Conservation (phyloP, 495 filamentous ascomycete genomes). For the Beverwykella pulmonaria region DNA sequence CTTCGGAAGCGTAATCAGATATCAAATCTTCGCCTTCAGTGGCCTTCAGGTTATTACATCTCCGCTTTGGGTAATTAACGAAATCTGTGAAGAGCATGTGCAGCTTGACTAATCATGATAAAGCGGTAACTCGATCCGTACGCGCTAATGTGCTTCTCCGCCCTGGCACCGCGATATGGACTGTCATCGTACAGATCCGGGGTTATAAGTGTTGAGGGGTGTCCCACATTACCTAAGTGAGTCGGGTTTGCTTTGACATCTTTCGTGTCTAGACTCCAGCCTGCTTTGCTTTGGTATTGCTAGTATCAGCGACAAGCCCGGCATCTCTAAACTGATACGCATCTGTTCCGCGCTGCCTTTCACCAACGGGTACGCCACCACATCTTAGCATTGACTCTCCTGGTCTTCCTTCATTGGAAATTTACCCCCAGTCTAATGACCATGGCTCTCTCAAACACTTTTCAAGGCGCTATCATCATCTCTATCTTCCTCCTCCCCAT, state of each 20-base stretch:
- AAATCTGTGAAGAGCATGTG: neutral
- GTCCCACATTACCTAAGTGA: too few relatives aligned
- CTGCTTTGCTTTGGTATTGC: too few relatives aligned
- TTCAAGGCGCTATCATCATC: constrained; percentile 21
- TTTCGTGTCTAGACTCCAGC: too few relatives aligned
- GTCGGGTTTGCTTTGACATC: too few relatives aligned
- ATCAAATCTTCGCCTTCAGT: constrained; percentile 2
- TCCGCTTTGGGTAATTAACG: neutral
- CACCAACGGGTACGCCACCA: too few relatives aligned
- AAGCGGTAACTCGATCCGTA: neutral
- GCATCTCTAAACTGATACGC: too few relatives aligned
- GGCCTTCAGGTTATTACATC: neutral
- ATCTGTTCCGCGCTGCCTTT: neutral
- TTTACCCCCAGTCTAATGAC: neutral
- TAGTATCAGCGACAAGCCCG: too few relatives aligned
- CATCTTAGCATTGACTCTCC: too few relatives aligned
- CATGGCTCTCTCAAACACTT: constrained; percentile 26
- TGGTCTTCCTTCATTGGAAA: too few relatives aligned
- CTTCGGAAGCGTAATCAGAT: constrained; percentile 5
- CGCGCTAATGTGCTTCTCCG: neutral
- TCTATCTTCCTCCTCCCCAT: constrained; percentile 29
- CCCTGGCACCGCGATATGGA: neutral
- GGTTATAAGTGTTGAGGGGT: neutral
- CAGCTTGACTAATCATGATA: neutral
- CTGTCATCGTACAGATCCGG: constrained; percentile 7